These are phyloP conservation scores for Fusarium temperatum DNA, from an alignment of 2,329 filamentous ascomycete genomes.

Conservation along the genomic window DNA sequence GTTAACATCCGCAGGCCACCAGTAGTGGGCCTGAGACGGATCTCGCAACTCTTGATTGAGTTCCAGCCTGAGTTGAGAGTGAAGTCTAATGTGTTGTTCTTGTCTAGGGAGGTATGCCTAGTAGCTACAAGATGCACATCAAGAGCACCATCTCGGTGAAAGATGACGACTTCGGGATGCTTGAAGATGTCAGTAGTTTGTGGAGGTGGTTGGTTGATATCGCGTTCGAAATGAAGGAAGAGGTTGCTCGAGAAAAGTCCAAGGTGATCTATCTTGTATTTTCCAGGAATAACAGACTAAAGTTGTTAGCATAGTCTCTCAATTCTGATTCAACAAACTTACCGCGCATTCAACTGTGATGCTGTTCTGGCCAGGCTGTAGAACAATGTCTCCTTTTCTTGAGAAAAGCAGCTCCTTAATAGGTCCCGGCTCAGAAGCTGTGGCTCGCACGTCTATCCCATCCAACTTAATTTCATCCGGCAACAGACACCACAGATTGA, in stretches of 20 bases:
- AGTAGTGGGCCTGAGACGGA: conserved; percentile 71
- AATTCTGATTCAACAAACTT: conserved; percentile 25
- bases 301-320: conserved; percentile 39
- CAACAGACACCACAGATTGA: conserved; percentile 77
- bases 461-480: conserved; percentile 75
- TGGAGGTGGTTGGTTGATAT: conserved; percentile 57
- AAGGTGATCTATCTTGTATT: conserved; percentile 79
- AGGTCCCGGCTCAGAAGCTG: conserved; percentile 62
- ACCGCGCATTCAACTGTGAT: conserved; percentile 50
- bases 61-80: conserved; percentile 80
- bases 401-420: conserved; percentile 65
- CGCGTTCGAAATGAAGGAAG: conserved; percentile 71
- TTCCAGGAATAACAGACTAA: conserved; percentile 73
- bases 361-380: conserved; percentile 60
- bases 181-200: conserved; percentile 62
- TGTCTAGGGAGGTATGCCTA: conserved; percentile 80
- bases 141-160: conserved; percentile 74
- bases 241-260: conserved; percentile 72
- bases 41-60: conserved; percentile 64
- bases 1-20: conserved; percentile 72
- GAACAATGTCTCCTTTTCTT: conserved; percentile 36
- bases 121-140: conserved; percentile 73
- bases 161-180: conserved; percentile 74
- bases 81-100: conserved; percentile 79
- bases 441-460: conserved; percentile 70